These are phyloP conservation scores for Penstemon barbatus DNA, from an alignment of 257 asterid genomes.

Conservation along the genomic window DNA sequence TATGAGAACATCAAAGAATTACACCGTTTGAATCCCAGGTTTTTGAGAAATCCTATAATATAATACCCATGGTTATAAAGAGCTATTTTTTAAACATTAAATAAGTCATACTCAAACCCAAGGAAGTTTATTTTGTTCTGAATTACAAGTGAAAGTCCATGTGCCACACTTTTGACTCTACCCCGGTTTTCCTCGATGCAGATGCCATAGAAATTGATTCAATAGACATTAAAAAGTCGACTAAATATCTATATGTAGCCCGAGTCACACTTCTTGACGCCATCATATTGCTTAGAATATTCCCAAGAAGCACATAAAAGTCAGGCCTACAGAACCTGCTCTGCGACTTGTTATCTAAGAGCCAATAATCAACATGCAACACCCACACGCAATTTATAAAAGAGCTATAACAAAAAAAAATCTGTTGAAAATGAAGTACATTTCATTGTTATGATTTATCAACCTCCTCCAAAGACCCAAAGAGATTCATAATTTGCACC, in stretches of 20 bases:
- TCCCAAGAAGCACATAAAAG: not conserved
- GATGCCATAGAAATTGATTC: not conserved
- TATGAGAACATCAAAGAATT: not conserved
- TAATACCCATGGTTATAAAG: not conserved
- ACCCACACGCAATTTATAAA: not conserved
- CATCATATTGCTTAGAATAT: not conserved
- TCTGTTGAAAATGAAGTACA: not conserved
- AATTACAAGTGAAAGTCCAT: not conserved
- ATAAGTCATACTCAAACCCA: not conserved
- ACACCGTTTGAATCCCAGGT: not conserved
- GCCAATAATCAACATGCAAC: not conserved
- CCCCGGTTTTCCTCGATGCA: not conserved
- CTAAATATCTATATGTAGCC: not conserved
- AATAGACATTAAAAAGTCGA: not conserved
- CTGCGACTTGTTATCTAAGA: conserved; percentile 1
- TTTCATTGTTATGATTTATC: not conserved
- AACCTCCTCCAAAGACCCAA: conserved; percentile 1
- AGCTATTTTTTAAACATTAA: not conserved
- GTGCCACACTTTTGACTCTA: not conserved
- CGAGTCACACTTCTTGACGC: not conserved
- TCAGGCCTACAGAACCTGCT: not conserved
- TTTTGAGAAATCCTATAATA: not conserved
- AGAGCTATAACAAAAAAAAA: not conserved
- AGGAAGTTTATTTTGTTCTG: not conserved
- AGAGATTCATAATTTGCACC: not conserved